Base-by-base conservation (phyloP, 441 rosid genomes). In the Codiaeum variegatum region DNA sequence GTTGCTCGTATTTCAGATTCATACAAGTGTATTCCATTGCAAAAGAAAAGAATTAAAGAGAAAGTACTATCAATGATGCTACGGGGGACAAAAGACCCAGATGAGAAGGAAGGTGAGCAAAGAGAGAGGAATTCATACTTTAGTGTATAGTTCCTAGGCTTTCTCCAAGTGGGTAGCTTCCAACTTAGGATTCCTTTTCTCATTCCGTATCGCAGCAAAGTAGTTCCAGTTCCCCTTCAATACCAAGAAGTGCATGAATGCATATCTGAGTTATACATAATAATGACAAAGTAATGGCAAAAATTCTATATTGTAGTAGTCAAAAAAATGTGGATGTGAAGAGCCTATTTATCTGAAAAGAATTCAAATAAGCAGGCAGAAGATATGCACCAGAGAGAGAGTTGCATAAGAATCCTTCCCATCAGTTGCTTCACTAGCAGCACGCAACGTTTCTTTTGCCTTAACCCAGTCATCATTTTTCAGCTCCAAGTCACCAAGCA, bases 381-480 rank as follows among this genome's bases (percentile, higher is more conserved):
- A 73, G 73, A 69, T 75, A 79, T 81, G 32, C 79, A 96, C 98
- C 97, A 96, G 86, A 83, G 97, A 89, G 65, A 96, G 96, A 74
- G 81, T 88, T 16, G 98, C 88, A 83, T 91, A 96, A 83, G 98
- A 96, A 80, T 96, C 98, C 82, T 93, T 96, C 85, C 98, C 99
- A 59, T 89, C 94, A 23, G 97, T 87, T 64, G 92, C 97, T 81
- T 96, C 98, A 85, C 85, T 90, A 73, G 97, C 98, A 82, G 99
- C 90, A 70, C 97, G 94, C 65, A 91, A 84, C 58, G 99, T 96
- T 82, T 96, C 99, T 81, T 96, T 96, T 66, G 99, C 99, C 84
- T 90, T 96, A 62, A 96, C 99, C 99, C 99, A 96, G 76, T 96
- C 98, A 85, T 96, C 99, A 78, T 90, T 96, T 86, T 93, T 96